phyloP scores from a whole-genome alignment of 148 eudicot genomes.

The Chenopodium album region DNA sequence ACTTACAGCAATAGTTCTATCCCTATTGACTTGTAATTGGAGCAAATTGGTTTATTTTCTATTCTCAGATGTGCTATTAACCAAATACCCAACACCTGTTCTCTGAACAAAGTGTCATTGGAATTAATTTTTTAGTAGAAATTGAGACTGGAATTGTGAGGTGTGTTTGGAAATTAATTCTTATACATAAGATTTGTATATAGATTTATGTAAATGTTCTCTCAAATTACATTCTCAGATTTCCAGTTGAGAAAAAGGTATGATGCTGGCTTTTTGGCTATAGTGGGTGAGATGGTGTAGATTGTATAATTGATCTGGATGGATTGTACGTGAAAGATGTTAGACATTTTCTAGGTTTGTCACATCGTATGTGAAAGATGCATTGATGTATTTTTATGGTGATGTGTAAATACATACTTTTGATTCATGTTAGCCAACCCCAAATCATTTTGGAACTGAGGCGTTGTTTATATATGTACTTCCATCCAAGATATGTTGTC shows the following conservation, averaged over 20 bases:
- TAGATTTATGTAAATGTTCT: neutral
- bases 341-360: neutral
- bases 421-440: too few species aligned
- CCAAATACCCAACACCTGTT: neutral
- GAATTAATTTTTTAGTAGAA: neutral
- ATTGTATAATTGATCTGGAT: neutral
- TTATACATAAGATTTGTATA: neutral
- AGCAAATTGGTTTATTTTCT: neutral
- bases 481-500: neutral
- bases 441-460: too few species aligned
- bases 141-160: neutral
- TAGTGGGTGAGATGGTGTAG: neutral
- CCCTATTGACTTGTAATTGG: neutral
- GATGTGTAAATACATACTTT: neutral
- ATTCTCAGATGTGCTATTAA: neutral
- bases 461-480: too few species aligned
- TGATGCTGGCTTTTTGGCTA: neutral
- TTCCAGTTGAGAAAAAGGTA: neutral
- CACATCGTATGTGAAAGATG: neutral
- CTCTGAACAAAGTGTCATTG: neutral
- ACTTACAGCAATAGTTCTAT: neutral
- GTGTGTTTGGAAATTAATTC: neutral
- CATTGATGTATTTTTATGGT: neutral
- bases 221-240: neutral
- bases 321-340: neutral